Evolutionary conservation across 345 rosid species (phyloP).

Genomic region (Aegle marmelos): DNA sequence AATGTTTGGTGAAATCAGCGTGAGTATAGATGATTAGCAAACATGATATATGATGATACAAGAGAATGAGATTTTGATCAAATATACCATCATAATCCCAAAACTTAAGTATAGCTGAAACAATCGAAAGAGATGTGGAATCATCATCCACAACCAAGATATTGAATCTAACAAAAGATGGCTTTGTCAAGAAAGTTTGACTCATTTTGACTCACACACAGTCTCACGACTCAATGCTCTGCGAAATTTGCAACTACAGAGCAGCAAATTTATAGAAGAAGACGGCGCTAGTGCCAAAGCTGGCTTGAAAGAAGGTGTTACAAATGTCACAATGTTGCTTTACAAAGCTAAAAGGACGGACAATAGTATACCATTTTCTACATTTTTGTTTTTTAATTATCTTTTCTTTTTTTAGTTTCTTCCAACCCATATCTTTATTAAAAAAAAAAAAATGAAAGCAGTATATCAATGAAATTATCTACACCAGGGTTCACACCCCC

Average conservation of each 20-base stretch:
- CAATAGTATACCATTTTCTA: not conserved
- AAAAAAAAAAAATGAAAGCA: not conserved
- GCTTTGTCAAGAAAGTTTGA: slow-evolving; percentile 18
- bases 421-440: not conserved
- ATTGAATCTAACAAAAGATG: slow-evolving; percentile 24
- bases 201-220: not conserved
- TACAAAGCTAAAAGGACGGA: not conserved
- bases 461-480: not conserved
- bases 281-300: not conserved
- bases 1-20: not conserved
- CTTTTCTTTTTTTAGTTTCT: not conserved
- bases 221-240: not conserved
- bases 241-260: not conserved
- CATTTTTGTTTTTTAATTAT: not conserved
- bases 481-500: not conserved
- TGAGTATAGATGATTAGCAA: not conserved
- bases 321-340: not conserved
- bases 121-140: slow-evolving; percentile 37
- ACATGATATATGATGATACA: not conserved
- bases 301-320: not conserved
- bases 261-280: not conserved
- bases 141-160: slow-evolving; percentile 73
- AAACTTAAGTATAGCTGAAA: slow-evolving; percentile 44
- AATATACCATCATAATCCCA: slow-evolving; percentile 52
- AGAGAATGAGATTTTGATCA: not conserved